Conservation (phyloP, 352 stramenopile species). For the Pythium aquatile region DNA sequence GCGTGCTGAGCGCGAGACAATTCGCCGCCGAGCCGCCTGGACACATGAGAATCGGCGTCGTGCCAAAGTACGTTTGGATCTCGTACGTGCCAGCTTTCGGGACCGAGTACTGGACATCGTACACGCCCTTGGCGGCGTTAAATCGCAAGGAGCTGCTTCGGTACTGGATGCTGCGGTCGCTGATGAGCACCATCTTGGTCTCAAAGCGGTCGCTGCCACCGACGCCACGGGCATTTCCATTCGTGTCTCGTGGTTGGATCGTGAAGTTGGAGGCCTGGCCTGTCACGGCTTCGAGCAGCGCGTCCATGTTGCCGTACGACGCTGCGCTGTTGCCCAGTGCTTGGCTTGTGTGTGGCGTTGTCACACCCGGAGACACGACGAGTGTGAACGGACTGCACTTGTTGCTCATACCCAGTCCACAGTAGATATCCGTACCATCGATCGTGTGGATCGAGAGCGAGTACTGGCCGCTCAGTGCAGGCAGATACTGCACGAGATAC, state of each 20-base stretch:
- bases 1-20: conserved; percentile 46
- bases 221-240: conserved; percentile 75
- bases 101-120: conserved; percentile 94
- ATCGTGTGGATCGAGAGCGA: conserved; percentile 88
- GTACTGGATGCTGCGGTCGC: conserved; percentile 67
- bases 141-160: conserved; percentile 67
- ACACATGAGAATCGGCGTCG: conserved; percentile 90
- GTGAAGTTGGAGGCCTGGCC: conserved; percentile 92
- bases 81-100: conserved; percentile 87
- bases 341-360: conserved; percentile 88
- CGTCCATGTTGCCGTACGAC: conserved; percentile 76
- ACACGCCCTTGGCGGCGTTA: conserved; percentile 61
- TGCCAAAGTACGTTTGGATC: conserved; percentile 75
- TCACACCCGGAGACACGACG: conserved; percentile 82
- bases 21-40: conserved; percentile 33
- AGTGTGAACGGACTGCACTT: conserved; percentile 96
- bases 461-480: conserved; percentile 85
- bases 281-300: conserved; percentile 89
- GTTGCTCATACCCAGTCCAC: conserved; percentile 80
- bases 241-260: conserved; percentile 95
- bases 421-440: conserved; percentile 94
- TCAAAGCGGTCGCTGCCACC: conserved; percentile 71
- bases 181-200: conserved; percentile 79
- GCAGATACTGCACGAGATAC: conserved; percentile 91
- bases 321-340: conserved; percentile 63